Evolutionary conservation across 805 yeast species (phyloP).

Genomic region (Saccharomycopsis sp.): DNA sequence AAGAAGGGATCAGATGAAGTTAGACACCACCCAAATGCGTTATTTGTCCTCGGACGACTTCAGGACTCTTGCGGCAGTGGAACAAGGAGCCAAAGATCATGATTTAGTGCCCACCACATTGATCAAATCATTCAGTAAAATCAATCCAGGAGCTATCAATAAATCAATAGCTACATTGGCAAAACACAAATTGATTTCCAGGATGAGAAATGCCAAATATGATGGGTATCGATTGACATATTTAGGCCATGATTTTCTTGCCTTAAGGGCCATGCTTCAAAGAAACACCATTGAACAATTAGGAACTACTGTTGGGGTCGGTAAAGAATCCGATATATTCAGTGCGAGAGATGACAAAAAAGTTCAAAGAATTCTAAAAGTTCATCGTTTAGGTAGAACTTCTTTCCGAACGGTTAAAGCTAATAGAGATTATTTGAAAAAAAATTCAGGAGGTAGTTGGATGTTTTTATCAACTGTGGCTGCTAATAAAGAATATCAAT

Average conservation of each 20-base stretch:
- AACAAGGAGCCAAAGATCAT: constrained; percentile 84
- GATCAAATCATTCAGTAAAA: constrained; percentile 72
- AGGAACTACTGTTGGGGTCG: constrained; percentile 88
- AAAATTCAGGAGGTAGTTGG: constrained; percentile 73
- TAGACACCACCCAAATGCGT: constrained; percentile 89
- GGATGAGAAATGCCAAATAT: constrained; percentile 81
- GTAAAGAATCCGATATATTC: constrained; percentile 94
- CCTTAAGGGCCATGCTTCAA: constrained; percentile 73
- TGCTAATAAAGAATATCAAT: constrained; percentile 85
- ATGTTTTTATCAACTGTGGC: constrained; percentile 85
- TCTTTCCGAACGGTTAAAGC: constrained; percentile 89
- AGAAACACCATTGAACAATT: constrained; percentile 65
- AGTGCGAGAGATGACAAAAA: constrained; percentile 65
- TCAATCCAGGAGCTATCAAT: constrained; percentile 66
- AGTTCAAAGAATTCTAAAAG: constrained; percentile 64
- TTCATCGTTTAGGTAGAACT: constrained; percentile 88
- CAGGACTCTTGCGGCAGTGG: constrained; percentile 79
- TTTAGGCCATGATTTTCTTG: constrained; percentile 87
- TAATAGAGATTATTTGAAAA: constrained; percentile 81
- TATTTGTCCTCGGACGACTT: constrained; percentile 87
- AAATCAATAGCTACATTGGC: constrained; percentile 79
- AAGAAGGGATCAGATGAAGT: constrained; percentile 50
- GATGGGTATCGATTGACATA: constrained; percentile 90
- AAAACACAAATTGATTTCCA: constrained; percentile 66
- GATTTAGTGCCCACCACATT: constrained; percentile 87